Evolutionary conservation across 352 stramenopile species (phyloP).

Genomic region (Albugo candida): DNA sequence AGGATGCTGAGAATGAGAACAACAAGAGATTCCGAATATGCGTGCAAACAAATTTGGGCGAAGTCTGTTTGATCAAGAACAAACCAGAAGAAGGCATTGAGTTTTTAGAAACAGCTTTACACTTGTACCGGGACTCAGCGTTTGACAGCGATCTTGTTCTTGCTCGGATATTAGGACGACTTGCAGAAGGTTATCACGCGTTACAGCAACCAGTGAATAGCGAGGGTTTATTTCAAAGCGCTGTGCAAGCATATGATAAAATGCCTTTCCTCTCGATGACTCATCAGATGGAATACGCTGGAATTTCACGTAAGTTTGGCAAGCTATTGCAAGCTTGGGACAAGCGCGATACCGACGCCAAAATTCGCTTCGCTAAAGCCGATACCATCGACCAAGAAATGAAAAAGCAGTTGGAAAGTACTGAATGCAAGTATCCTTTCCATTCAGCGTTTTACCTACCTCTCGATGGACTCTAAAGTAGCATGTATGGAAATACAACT

Average conservation of each 20-base stretch:
- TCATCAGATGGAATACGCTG: slow-evolving; percentile 47
- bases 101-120: slow-evolving; percentile 40
- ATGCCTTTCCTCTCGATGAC: slow-evolving; percentile 25
- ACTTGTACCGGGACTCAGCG: slow-evolving; percentile 30
- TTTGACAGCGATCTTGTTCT: slow-evolving; percentile 30
- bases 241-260: slow-evolving; percentile 47
- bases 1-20: slow-evolving; percentile 20
- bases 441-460: slow-evolving; percentile 15
- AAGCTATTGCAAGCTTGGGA: slow-evolving; percentile 13
- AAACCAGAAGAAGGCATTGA: slow-evolving; percentile 45
- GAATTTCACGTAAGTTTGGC: slow-evolving; percentile 31
- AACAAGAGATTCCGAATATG: slow-evolving; percentile 42
- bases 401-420: slow-evolving; percentile 3
- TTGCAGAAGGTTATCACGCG: slow-evolving; percentile 36
- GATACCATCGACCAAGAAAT: slow-evolving; percentile 6
- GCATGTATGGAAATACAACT: too few relatives aligned
- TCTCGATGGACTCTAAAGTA: not conserved
- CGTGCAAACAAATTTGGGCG: slow-evolving; percentile 47
- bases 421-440: slow-evolving; percentile 7
- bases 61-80: slow-evolving; percentile 35
- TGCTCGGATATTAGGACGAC: slow-evolving; percentile 37
- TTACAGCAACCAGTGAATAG: slow-evolving; percentile 48
- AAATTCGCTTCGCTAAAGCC: slow-evolving; percentile 10
- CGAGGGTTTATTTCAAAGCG: slow-evolving; percentile 47
- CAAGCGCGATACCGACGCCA: slow-evolving; percentile 12